These are phyloP conservation scores for Obba rivulosa DNA, from an alignment of 768 basidiomycete species.

Conservation along the genomic window DNA sequence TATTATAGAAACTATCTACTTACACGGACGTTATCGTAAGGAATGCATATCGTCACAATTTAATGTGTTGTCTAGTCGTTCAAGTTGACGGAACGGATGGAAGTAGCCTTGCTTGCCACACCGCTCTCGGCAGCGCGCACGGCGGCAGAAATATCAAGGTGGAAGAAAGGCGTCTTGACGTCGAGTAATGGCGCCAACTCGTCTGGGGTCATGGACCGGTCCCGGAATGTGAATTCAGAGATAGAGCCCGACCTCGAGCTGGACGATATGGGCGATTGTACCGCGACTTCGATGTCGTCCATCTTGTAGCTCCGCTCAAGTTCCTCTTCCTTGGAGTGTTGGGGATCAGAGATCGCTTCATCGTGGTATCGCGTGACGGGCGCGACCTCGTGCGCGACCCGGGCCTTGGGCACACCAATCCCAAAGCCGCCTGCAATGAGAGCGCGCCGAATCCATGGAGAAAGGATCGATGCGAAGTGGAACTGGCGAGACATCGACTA, in stretches of 20 bases:
- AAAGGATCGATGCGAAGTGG: constrained; percentile 87
- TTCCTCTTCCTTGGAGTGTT: constrained; percentile 9
- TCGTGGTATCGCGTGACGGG: constrained; percentile 59
- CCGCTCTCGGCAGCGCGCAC: constrained; percentile 25
- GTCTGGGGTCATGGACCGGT: not conserved
- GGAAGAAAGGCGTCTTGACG: constrained; percentile 77
- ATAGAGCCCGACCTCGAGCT: constrained; percentile 6
- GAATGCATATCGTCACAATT: not conserved
- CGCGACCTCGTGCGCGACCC: constrained; percentile 59
- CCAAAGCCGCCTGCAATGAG: constrained; percentile 89
- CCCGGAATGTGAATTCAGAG: constrained; percentile 7
- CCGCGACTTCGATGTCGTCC: constrained; percentile 5
- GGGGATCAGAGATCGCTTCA: constrained; percentile 29
- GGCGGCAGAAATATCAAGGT: constrained; percentile 42
- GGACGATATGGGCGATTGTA: not conserved
- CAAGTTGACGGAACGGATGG: not conserved
- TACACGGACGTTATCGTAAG: not conserved
- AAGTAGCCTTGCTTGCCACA: constrained; percentile 5
- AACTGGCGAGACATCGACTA: constrained; percentile 36
- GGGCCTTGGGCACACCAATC: constrained; percentile 40
- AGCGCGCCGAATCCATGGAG: constrained; percentile 88
- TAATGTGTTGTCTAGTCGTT: constrained; percentile 1
- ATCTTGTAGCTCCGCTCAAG: not conserved
- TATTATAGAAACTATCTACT: too few species aligned
- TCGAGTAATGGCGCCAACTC: constrained; percentile 31